These are phyloP conservation scores for Boletus tylopilopsis DNA, from an alignment of 768 basidiomycete genomes.

Conservation along the genomic window DNA sequence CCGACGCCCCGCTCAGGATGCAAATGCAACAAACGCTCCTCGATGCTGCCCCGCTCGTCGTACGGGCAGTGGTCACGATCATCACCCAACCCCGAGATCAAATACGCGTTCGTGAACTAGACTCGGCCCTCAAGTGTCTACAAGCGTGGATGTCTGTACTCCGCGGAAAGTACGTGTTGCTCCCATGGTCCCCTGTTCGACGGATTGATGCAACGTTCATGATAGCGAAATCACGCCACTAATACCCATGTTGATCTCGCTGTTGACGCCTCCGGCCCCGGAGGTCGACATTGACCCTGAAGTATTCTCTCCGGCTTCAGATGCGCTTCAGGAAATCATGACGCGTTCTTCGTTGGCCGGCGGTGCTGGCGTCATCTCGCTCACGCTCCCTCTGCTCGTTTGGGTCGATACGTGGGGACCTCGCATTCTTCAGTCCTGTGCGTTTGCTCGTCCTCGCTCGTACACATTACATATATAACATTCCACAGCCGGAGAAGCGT, in stretches of 20 bases:
- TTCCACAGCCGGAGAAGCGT: conserved; percentile 30
- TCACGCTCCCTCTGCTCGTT: conserved; percentile 83
- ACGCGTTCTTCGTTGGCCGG: conserved; percentile 68
- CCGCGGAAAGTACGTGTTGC: conserved; percentile 54
- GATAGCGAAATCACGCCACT: conserved; percentile 66
- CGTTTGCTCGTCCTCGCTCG: conserved; percentile 16
- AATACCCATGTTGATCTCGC: conserved; percentile 58
- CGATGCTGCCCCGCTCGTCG: conserved; percentile 67
- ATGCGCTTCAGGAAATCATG: conserved; percentile 75
- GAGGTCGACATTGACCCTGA: conserved; percentile 41
- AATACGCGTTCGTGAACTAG: conserved; percentile 42
- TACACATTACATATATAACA: not conserved
- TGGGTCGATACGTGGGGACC: conserved; percentile 64
- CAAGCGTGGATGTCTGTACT: conserved; percentile 79
- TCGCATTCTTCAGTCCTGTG: conserved; percentile 41
- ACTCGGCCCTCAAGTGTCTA: conserved; percentile 73
- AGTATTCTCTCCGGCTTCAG: conserved; percentile 60
- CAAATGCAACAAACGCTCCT: conserved; percentile 63
- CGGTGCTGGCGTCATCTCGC: conserved; percentile 61
- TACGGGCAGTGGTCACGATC: conserved; percentile 60
- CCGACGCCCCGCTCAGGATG: conserved; percentile 37
- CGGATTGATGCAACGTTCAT: not conserved
- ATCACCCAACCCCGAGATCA: conserved; percentile 41
- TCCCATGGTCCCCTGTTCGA: not conserved
- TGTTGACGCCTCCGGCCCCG: conserved; percentile 33